A percentile compares a stretch with the other conserved stretches of the same genome.
These are phyloP conservation scores for Clavulina sp. DNA, from an alignment of 768 basidiomycete genomes.

Conservation along the genomic window DNA sequence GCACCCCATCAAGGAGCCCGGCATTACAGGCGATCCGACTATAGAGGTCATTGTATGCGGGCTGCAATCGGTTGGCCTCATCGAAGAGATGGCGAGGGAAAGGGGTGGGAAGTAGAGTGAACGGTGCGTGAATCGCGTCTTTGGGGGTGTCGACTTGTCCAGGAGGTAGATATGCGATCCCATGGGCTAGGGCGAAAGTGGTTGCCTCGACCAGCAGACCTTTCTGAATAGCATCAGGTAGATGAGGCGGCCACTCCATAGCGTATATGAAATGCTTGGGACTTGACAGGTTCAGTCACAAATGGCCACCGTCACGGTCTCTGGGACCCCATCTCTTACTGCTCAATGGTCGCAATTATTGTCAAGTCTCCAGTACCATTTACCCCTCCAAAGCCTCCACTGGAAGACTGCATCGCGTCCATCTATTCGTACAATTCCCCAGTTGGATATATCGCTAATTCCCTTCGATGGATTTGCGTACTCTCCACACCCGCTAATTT, in stretches of 20 bases:
- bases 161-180: slow-evolving; percentile 61
- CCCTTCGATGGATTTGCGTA: slow-evolving; percentile 50
- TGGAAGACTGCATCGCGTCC: slow-evolving; percentile 69
- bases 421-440: slow-evolving; percentile 71
- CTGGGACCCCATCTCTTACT: background rate
- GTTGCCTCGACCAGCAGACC: slow-evolving; percentile 48
- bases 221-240: slow-evolving; percentile 40
- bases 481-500: slow-evolving; percentile 57
- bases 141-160: slow-evolving; percentile 28
- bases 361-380: background rate
- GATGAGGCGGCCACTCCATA: slow-evolving; percentile 55
- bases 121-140: slow-evolving; percentile 77
- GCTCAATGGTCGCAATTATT: background rate
- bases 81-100: slow-evolving; percentile 59
- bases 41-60: slow-evolving; percentile 70
- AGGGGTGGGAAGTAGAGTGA: slow-evolving; percentile 76
- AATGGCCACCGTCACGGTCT: background rate
- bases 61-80: slow-evolving; percentile 48
- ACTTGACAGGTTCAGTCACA: background rate
- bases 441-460: slow-evolving; percentile 61
- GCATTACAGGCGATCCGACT: slow-evolving; percentile 64
- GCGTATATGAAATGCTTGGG: too few species aligned
- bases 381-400: slow-evolving; percentile 76
- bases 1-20: slow-evolving; percentile 62
- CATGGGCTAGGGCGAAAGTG: slow-evolving; percentile 71